Evolutionary conservation across 805 yeast species (phyloP).

Genomic region (Saccharomycopsis capsularis): DNA sequence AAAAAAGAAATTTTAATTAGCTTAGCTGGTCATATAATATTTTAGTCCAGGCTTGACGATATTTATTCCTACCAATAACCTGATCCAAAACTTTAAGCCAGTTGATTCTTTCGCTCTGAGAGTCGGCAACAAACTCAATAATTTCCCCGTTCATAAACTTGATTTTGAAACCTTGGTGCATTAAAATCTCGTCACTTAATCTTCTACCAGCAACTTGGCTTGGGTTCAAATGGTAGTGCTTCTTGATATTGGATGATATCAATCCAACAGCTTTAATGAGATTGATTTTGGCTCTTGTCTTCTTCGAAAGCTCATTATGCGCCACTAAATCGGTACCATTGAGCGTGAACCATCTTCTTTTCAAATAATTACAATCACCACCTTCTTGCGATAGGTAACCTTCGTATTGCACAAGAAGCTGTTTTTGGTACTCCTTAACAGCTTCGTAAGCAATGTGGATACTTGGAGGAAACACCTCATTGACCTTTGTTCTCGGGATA

Average conservation of each 20-base stretch:
- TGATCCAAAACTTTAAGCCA: constrained; percentile 63
- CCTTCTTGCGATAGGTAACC: constrained; percentile 86
- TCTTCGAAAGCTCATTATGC: constrained; percentile 60
- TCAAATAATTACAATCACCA: constrained; percentile 75
- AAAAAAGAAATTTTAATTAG: neutral
- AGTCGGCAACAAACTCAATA: constrained; percentile 81
- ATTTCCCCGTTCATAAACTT: constrained; percentile 73
- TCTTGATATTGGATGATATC: constrained; percentile 23
- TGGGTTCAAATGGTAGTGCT: constrained; percentile 29
- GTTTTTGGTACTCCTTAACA: constrained; percentile 32
- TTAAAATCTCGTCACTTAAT: constrained; percentile 62
- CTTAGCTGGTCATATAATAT: constrained; percentile 29
- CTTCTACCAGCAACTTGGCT: constrained; percentile 36
- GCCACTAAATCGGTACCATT: constrained; percentile 68
- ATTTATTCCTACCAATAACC: constrained; percentile 47
- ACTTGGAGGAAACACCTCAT: constrained; percentile 65
- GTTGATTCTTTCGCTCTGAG: constrained; percentile 45
- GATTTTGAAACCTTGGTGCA: constrained; percentile 70
- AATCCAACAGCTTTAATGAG: constrained; percentile 52
- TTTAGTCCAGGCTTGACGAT: constrained; percentile 59
- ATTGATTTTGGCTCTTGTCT: constrained; percentile 71
- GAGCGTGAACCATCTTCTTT: constrained; percentile 69
- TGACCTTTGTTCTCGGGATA: constrained; percentile 52
- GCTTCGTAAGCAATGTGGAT: constrained; percentile 46
- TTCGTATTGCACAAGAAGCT: constrained; percentile 36